Evolutionary conservation across 2,329 filamentous ascomycete genomes (phyloP), one percentile per base, ranked within the genome.

Genomic region (Beauveria brongniartii): DNA sequence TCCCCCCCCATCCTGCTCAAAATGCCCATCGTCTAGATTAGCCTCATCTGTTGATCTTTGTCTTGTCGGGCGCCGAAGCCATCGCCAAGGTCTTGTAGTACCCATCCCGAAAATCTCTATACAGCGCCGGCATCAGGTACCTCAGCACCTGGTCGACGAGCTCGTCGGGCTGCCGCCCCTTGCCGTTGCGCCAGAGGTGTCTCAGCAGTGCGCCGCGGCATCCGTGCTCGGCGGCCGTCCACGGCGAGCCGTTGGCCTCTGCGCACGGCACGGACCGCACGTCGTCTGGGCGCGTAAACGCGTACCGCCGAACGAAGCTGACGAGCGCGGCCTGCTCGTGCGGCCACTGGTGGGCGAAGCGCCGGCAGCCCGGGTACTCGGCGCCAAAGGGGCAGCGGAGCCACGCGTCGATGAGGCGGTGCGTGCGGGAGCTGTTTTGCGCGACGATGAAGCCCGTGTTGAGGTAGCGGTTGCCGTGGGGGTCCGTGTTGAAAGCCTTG

Each of bases 381-480:
- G 14, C 28, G 18, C 52, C 52, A 4, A 5, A 12, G 22, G 54
- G 54, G 54, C 54, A 56, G 41, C 43, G 40, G 16, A 56, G 54
- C 61, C 63, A 63, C 18, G 40, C 59, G 22, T 61, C 46, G 28
- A 65, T 47, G 20, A 65, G 56, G 34, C 64, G 63, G 40, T 63
- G 55, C 24, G 64, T 64, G 16, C 63, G 60, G 26, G 59, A 34
- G 63, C 60, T 62, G 34, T 64, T 63, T 61, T 77, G 74, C 1
- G 75, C 74, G 59, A 78, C 73, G 59, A 78, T 68, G 62, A 78
- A 77, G 6, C 76, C 76, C 5, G 74, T 78, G 63, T 79, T 79
- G 30, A 75, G 67, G 8, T 74, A 68, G 9, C 68, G 66, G 9
- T 66, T 61, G 18, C 72, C 72, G 40, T 70, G 68, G 55, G 67